phyloP scores from a whole-genome alignment of 75 land plant genomes.

The Picea sitchensis region DNA sequence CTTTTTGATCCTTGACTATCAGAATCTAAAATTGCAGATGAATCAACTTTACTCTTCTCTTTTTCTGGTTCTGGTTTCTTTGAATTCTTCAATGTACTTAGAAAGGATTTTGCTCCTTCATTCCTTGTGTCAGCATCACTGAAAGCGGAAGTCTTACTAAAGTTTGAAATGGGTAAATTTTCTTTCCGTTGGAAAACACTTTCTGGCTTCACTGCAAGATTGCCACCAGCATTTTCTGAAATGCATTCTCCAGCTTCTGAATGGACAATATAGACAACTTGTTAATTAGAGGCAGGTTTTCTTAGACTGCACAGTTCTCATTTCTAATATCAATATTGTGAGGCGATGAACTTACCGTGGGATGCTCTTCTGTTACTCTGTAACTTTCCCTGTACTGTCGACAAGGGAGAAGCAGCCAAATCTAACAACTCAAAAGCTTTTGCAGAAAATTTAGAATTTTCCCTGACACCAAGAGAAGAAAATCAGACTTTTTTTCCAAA shows the following conservation, averaged over 20 bases:
- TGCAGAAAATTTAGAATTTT: not conserved
- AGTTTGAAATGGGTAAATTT: not conserved
- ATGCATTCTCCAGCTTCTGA: not conserved
- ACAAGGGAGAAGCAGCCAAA: not conserved
- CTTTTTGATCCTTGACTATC: conserved; percentile 21
- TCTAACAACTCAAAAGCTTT: not conserved
- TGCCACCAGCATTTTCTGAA: not conserved
- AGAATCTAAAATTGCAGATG: conserved; percentile 21
- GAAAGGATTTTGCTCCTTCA: conserved; percentile 44
- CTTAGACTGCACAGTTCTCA: not conserved
- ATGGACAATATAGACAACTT: not conserved
- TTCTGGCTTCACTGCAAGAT: conserved; percentile 1
- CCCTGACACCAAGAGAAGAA: conserved; percentile 3
- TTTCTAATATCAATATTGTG: not conserved
- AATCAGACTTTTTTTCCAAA: not conserved
- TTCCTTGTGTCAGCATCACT: conserved; percentile 30
- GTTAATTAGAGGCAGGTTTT: not conserved
- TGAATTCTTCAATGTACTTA: conserved; percentile 46
- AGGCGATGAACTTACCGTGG: not conserved
- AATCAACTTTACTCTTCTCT: conserved; percentile 3
- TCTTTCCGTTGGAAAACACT: conserved; percentile 8
- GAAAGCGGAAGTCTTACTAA: conserved; percentile 34
- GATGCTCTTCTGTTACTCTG: not conserved
- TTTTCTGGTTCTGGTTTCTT: conserved; percentile 33
- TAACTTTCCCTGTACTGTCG: not conserved